Evolutionary conservation across 345 rosid species (phyloP), one percentile per base, ranked within the genome.

Genomic region (Erucastrum elatum): DNA sequence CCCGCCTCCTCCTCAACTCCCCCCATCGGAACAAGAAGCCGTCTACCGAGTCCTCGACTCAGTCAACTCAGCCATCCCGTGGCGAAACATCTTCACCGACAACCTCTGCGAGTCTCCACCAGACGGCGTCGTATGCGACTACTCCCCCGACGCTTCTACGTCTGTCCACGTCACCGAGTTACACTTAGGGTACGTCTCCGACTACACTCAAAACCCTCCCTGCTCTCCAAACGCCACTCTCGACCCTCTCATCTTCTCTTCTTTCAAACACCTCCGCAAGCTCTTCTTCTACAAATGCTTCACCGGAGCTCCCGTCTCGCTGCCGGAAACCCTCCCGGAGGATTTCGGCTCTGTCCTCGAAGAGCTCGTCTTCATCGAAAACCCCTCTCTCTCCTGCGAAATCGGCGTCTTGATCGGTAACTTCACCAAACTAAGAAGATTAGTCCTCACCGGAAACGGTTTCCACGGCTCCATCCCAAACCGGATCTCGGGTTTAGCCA

Each of bases 201-300:
- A 89, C 53, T 89, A 66, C 71, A 41, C 88, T 0, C 87, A 89
- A 2, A 90, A 89, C 85, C 90, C 89, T 2, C 85, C 89, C 77
- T 90, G 91, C 84, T 72, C 87, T 13, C 65, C 86, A 0, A 86
- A 87, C 62, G 77, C 95, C 35, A 81, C 89, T 0, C 84, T 90
- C 25, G 72, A 74, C 53, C 91, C 90, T 66, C 87, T 85, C 31
- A 41, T 90, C 41, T 84, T 89, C 80, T 76, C 84, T 37, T 80
- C 90, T 39, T 87, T 89, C 76, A 84, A 81, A 63, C 80, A 59
- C 75, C 82, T 90, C 0, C 93, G 96, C 31, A 87, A 87, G 77
- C 84, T 90, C 62, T 89, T 87, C 74, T 84, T 89, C 84, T 89
- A 90, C 82, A 84, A 82, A 41, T 90, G 96, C 62, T 90, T 87